phyloP scores from a whole-genome alignment of 257 asterid species.

The Jasminum sambac region DNA sequence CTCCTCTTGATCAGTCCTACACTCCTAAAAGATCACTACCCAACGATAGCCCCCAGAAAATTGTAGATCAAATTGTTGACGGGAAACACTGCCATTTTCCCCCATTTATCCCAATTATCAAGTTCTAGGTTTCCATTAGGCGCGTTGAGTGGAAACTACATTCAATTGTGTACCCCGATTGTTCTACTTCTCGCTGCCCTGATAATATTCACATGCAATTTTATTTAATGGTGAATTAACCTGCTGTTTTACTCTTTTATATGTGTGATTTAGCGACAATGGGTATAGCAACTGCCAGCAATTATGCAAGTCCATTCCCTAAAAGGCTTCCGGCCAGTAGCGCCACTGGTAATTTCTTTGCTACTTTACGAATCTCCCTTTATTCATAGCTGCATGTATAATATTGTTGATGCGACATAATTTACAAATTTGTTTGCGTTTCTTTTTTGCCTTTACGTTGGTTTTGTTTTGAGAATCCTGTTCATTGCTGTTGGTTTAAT shows the following conservation, averaged over 20 bases:
- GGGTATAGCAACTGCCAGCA: conserved; percentile 45
- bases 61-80: neutral
- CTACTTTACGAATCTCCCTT: neutral
- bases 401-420: neutral
- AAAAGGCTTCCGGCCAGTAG: conserved; percentile 46
- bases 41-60: neutral
- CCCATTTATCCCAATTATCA: neutral
- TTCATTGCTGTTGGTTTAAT: neutral
- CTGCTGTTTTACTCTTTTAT: conserved; percentile 6
- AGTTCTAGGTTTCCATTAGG: neutral
- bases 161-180: neutral
- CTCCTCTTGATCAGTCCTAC: neutral
- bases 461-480: neutral
- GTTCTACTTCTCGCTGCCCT: neutral
- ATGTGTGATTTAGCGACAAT: conserved; percentile 34
- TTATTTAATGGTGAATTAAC: conserved; percentile 15
- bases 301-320: conserved; percentile 25
- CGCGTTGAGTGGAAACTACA: neutral
- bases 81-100: neutral
- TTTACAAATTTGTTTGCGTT: neutral
- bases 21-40: too few species aligned
- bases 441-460: neutral
- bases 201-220: conserved; percentile 30
- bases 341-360: conserved; percentile 41
- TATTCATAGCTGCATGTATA: neutral